These are phyloP conservation scores for Candida palmyrensis DNA, from an alignment of 805 yeast genomes.

Conservation along the genomic window DNA sequence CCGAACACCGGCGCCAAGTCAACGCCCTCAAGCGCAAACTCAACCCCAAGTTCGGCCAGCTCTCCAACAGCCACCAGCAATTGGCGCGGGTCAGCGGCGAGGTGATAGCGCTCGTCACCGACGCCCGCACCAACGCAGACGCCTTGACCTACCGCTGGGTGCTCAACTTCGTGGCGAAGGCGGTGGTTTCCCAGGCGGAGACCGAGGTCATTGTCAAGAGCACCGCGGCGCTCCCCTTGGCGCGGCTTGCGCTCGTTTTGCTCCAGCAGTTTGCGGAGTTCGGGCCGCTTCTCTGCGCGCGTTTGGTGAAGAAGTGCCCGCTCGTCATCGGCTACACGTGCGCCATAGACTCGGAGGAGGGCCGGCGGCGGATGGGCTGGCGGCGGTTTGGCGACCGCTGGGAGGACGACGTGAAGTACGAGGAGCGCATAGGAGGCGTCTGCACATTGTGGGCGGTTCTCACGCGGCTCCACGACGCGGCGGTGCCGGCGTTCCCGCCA, in stretches of 20 bases:
- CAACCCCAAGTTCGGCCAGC: constrained; percentile 88
- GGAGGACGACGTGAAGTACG: constrained; percentile 64
- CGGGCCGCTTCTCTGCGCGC: constrained; percentile 58
- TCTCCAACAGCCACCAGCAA: constrained; percentile 68
- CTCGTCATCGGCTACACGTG: constrained; percentile 78
- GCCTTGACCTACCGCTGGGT: constrained; percentile 65
- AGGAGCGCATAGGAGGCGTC: constrained; percentile 86
- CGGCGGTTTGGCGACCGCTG: constrained; percentile 50
- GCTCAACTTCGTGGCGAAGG: constrained; percentile 78
- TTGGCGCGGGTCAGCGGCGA: constrained; percentile 47
- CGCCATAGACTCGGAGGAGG: constrained; percentile 72
- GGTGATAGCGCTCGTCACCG: constrained; percentile 43
- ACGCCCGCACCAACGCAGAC: constrained; percentile 35
- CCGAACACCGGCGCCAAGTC: constrained; percentile 48
- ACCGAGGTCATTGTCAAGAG: constrained; percentile 82
- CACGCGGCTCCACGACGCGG: constrained; percentile 37
- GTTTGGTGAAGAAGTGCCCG: constrained; percentile 91
- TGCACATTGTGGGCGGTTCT: constrained; percentile 74
- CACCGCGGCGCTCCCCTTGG: constrained; percentile 74
- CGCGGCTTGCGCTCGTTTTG: constrained; percentile 53
- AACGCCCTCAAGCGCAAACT: constrained; percentile 66
- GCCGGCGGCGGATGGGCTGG: constrained; percentile 86
- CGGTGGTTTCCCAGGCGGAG: constrained; percentile 86
- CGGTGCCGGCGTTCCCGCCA: constrained; percentile 42
- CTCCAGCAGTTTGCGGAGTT: constrained; percentile 46